phyloP scores from a whole-genome alignment of 2,329 filamentous ascomycete species.

The Pyrenophora tritici-repentis region DNA sequence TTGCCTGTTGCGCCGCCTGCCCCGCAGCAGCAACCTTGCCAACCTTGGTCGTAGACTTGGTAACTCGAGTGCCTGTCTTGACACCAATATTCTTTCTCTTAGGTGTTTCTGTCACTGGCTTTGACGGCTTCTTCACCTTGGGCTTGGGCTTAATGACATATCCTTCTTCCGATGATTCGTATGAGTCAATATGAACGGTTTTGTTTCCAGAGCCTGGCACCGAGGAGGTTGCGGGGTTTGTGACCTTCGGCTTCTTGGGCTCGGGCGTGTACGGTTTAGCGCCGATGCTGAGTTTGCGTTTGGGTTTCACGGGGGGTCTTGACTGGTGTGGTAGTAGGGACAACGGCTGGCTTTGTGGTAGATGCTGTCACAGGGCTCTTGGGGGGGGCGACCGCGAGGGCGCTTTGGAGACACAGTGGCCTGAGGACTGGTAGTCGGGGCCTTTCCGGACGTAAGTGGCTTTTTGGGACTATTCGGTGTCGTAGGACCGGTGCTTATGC shows the following conservation, averaged over 20 bases:
- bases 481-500: slow-evolving; percentile 5
- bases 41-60: neutral
- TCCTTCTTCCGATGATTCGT: neutral
- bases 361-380: no score
- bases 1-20: neutral
- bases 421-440: neutral
- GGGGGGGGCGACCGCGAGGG: neutral
- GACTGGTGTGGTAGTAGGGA: neutral
- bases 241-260: neutral
- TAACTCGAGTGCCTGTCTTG: neutral
- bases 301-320: neutral
- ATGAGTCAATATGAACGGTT: neutral
- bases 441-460: neutral
- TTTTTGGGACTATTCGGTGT: slow-evolving; percentile 1
- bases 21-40: slow-evolving; percentile 4
- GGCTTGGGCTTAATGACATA: no score
- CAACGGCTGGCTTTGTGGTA: neutral
- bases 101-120: no score
- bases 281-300: slow-evolving; percentile 10
- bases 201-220: neutral
- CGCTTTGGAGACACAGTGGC: neutral
- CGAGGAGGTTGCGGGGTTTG: neutral
- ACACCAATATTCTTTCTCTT: neutral
- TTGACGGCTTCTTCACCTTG: no score
- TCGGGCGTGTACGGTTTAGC: neutral